These are phyloP conservation scores for Chlamydomonas reinhardtii DNA, from an alignment of 163 green algal species.

Conservation along the genomic window DNA sequence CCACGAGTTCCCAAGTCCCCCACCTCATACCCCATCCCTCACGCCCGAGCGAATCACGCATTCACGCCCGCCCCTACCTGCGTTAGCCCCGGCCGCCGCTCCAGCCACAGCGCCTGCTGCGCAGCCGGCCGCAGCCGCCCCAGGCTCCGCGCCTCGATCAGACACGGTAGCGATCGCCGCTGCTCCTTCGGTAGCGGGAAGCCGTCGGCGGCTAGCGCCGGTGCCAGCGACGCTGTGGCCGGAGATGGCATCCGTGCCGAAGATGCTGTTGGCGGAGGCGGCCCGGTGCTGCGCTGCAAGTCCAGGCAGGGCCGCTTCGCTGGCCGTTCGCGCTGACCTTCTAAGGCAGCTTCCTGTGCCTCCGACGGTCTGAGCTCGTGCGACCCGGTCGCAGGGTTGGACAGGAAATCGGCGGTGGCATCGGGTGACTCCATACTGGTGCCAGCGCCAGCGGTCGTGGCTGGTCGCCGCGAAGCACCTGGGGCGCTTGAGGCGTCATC, in stretches of 20 bases:
- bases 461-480: no score
- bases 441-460: no score
- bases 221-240: neutral
- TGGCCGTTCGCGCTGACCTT: neutral
- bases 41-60: no score
- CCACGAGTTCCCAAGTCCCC: no score
- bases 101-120: constrained; percentile 1
- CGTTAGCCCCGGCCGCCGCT: neutral
- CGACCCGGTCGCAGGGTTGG: no score
- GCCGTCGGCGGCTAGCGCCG: neutral
- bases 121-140: neutral
- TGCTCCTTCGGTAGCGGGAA: neutral
- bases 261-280: neutral
- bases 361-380: no score
- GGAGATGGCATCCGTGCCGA: neutral
- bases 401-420: no score
- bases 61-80: neutral
- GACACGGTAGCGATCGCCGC: neutral
- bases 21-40: no score
- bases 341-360: no score
- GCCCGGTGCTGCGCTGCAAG: no score
- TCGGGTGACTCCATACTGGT: no score
- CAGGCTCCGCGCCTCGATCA: constrained; percentile 9
- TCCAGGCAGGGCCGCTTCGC: constrained; percentile 4
- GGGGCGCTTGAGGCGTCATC: no score